These are phyloP conservation scores for Marasmius oreades DNA, from an alignment of 1,284 basidiomycete genomes.

Conservation along the genomic window DNA sequence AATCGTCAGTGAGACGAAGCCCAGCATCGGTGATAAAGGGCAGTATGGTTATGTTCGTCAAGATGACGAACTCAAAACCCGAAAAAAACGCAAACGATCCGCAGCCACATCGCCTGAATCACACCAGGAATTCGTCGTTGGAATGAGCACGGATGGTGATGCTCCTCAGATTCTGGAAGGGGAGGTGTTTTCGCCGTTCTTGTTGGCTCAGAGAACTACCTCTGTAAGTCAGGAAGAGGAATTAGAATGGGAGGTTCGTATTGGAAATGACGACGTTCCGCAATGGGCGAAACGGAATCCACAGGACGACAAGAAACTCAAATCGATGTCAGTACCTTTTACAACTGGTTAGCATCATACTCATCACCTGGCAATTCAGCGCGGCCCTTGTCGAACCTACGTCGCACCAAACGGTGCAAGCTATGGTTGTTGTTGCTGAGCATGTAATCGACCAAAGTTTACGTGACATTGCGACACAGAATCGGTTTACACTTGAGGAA, in stretches of 20 bases:
- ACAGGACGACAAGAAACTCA: constrained; percentile 23
- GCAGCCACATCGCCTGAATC: not conserved
- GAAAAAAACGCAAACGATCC: constrained; percentile 49
- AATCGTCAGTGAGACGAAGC: constrained; percentile 66
- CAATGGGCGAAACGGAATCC: constrained; percentile 58
- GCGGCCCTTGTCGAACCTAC: constrained; percentile 1
- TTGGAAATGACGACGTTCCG: constrained; percentile 60
- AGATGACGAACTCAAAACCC: constrained; percentile 56
- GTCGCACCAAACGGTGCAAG: constrained; percentile 11
- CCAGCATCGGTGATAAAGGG: constrained; percentile 63
- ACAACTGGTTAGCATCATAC: not conserved
- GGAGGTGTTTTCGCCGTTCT: not conserved
- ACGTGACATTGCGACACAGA: constrained; percentile 58
- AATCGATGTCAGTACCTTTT: constrained; percentile 18
- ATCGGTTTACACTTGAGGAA: constrained; percentile 65
- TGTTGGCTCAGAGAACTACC: constrained; percentile 23
- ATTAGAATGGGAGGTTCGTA: constrained; percentile 59
- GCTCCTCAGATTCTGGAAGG: not conserved
- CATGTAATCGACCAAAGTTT: constrained; percentile 65
- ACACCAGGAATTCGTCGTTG: constrained; percentile 9
- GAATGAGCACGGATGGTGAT: constrained; percentile 3
- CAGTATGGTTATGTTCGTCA: constrained; percentile 75
- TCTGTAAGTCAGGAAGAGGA: constrained; percentile 55
- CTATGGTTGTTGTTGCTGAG: constrained; percentile 21
- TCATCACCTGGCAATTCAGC: not conserved